Evolutionary conservation across 352 stramenopile genomes (phyloP).

Genomic region (Phytophthora brassicae): DNA sequence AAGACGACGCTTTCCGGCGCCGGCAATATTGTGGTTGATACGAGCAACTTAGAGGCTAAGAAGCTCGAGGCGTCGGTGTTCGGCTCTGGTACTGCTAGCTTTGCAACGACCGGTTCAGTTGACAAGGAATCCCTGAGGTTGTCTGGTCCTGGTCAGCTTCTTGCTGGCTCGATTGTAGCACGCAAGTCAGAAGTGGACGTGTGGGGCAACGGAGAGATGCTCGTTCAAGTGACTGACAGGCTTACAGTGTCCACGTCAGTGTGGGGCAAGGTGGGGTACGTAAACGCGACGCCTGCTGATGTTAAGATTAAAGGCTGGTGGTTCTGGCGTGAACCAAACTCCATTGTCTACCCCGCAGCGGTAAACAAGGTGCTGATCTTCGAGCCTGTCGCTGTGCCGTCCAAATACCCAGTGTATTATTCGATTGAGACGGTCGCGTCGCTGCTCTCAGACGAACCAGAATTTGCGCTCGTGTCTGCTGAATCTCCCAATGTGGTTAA

Average conservation of each 20-base stretch:
- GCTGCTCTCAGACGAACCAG: constrained; percentile 35
- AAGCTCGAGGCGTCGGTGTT: constrained; percentile 49
- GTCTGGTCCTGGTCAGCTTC: constrained; percentile 47
- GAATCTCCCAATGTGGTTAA: constrained; percentile 12
- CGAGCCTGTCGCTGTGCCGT: constrained; percentile 26
- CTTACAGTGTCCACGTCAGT: constrained; percentile 53
- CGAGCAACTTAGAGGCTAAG: constrained; percentile 33
- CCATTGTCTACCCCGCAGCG: constrained; percentile 42
- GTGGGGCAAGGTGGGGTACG: constrained; percentile 56
- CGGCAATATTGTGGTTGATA: constrained; percentile 39
- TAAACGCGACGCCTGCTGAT: constrained; percentile 35
- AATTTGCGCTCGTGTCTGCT: constrained; percentile 30
- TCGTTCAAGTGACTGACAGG: constrained; percentile 51
- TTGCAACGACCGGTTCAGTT: constrained; percentile 40
- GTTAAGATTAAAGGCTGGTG: constrained; percentile 59
- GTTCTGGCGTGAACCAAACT: constrained; percentile 49
- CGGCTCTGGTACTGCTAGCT: constrained; percentile 46
- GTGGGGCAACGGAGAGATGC: constrained; percentile 45
- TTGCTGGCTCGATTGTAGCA: constrained; percentile 49
- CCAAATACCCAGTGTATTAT: constrained; percentile 37
- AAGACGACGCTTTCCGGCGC: constrained; percentile 37
- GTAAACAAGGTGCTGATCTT: constrained; percentile 45
- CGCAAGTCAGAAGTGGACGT: constrained; percentile 43
- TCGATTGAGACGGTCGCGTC: constrained; percentile 31
- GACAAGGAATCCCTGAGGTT: constrained; percentile 52